phyloP scores from a whole-genome alignment of 1,139 yeast genomes.

The Nakaseomyces uthaithaninus region DNA sequence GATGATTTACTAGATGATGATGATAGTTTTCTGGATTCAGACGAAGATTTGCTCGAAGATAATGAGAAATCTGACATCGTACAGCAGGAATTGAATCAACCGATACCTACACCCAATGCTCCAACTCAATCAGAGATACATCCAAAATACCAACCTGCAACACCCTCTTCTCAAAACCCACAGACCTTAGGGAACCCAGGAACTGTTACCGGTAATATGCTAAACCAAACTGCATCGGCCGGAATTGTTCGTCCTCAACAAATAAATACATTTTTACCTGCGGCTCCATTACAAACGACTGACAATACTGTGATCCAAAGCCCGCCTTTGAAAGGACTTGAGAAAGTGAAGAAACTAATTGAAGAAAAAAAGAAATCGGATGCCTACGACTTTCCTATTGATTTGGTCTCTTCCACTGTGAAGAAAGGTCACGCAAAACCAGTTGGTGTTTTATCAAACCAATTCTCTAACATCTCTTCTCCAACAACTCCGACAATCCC shows the following conservation, averaged over 20 bases:
- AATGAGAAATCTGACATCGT: neutral
- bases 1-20: constrained; percentile 28
- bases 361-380: constrained; percentile 52
- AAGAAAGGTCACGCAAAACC: constrained; percentile 35
- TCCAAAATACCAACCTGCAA: constrained; percentile 3
- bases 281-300: neutral
- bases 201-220: neutral
- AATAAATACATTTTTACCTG: constrained; percentile 6
- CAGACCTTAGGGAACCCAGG: neutral
- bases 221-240: neutral
- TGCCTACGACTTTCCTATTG: constrained; percentile 74
- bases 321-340: constrained; percentile 12
- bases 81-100: neutral
- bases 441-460: constrained; percentile 24
- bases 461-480: neutral
- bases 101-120: neutral
- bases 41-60: constrained; percentile 11
- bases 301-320: neutral
- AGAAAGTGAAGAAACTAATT: constrained; percentile 34
- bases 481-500: constrained; percentile 9
- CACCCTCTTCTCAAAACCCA: neutral
- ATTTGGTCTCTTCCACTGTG: constrained; percentile 37
- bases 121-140: neutral
- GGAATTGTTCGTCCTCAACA: constrained; percentile 13
- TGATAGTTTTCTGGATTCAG: constrained; percentile 27